Conservation (phyloP, 2,329 filamentous ascomycete genomes). For the Purpureocillium takamizusanense region DNA sequence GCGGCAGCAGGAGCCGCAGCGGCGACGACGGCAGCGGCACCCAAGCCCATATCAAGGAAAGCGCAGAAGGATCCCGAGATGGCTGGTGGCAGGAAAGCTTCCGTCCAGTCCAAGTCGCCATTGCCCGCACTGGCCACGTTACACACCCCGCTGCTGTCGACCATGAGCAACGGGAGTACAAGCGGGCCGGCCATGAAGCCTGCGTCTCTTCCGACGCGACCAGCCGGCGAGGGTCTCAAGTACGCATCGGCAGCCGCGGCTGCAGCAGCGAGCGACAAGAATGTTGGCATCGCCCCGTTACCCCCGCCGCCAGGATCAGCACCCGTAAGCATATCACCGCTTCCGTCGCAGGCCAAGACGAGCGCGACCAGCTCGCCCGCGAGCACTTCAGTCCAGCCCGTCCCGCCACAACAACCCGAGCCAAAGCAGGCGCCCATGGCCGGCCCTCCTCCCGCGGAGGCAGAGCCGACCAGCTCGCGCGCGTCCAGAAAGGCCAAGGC, state of each 20-base stretch:
- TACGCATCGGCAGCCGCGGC: constrained; percentile 95
- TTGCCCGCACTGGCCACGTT: constrained; percentile 86
- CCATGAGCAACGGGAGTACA: constrained; percentile 43
- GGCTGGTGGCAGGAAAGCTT: constrained; percentile 59
- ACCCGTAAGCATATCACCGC: constrained; percentile 31
- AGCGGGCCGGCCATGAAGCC: constrained; percentile 75
- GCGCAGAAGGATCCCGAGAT: constrained; percentile 49
- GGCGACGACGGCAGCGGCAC: too few relatives aligned
- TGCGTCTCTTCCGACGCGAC: constrained; percentile 73
- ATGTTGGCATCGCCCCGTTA: constrained; percentile 85
- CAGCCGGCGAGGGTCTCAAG: constrained; percentile 84
- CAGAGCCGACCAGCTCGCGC: constrained; percentile 17
- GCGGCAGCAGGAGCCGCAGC: constrained; percentile 7
- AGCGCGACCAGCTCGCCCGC: constrained; percentile 49
- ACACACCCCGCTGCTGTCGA: constrained; percentile 60
- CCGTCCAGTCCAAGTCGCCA: constrained; percentile 85
- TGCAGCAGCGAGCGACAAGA: constrained; percentile 77
- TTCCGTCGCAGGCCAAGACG: constrained; percentile 45
- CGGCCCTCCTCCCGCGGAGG: constrained; percentile 15
- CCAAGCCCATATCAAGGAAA: constrained; percentile 42
- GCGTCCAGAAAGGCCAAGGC: constrained; percentile 31
- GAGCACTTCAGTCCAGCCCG: constrained; percentile 36
- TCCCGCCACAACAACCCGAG: constrained; percentile 22
- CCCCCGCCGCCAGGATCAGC: constrained; percentile 72
- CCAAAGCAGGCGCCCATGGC: constrained; percentile 21